A percentile compares a stretch with the other conserved stretches of the same genome.
Conservation (phyloP, 805 yeast genomes). For the Huiozyma naganishii region DNA sequence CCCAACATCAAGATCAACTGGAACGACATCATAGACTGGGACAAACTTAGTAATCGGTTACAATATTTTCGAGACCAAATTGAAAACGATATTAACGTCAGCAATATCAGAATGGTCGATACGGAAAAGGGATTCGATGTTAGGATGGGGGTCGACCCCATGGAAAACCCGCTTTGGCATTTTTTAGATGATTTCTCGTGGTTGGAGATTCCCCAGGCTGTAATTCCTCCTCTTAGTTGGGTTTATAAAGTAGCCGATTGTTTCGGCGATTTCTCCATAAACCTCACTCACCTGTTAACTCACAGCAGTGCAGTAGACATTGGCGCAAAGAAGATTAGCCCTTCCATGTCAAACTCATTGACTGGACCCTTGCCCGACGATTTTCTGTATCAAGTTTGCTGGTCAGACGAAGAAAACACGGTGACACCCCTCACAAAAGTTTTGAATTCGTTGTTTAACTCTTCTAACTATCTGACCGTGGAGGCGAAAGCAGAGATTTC, state of each 20-base stretch:
- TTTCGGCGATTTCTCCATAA: constrained; percentile 18
- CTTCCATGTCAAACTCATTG: no score
- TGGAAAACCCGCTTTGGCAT: not conserved
- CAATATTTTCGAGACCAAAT: constrained; percentile 3
- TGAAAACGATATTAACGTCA: constrained; percentile 14
- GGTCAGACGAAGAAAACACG: constrained; percentile 23
- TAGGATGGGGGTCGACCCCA: constrained; percentile 1
- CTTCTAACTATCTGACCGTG: constrained; percentile 9
- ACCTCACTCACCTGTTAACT: constrained; percentile 18
- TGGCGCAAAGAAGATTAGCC: constrained; percentile 3
- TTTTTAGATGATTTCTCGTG: constrained; percentile 6
- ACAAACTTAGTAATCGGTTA: constrained; percentile 1
- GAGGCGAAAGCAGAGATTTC: constrained; percentile 6
- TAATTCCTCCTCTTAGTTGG: constrained; percentile 30
- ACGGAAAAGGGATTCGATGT: constrained; percentile 18
- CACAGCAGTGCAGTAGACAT: constrained; percentile 8
- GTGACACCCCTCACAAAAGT: constrained; percentile 24
- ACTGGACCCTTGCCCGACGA: constrained; percentile 20
- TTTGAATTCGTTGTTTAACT: constrained; percentile 16
- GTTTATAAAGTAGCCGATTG: constrained; percentile 31
- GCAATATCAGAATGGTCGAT: constrained; percentile 17
- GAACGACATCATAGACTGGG: constrained; percentile 15
- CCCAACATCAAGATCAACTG: constrained; percentile 13
- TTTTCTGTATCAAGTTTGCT: constrained; percentile 20
- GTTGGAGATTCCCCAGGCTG: constrained; percentile 9